phyloP scores from a whole-genome alignment of 1,139 yeast species.

The Candida sojae region DNA sequence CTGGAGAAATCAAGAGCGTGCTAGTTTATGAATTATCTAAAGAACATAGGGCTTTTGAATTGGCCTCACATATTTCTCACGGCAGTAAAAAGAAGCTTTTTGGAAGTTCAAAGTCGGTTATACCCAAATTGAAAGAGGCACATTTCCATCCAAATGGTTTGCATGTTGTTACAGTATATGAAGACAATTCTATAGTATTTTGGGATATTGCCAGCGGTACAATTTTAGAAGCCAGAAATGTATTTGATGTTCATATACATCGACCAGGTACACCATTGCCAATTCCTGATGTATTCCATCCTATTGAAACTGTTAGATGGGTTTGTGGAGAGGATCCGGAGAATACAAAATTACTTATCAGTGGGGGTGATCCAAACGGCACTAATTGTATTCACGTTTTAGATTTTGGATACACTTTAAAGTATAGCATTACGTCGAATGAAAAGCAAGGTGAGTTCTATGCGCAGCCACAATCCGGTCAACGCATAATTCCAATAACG shows the following conservation, averaged over 20 bases:
- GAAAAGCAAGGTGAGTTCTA: slow-evolving; percentile 81
- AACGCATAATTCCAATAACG: slow-evolving; percentile 31
- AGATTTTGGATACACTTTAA: slow-evolving; percentile 81
- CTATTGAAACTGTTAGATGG: slow-evolving; percentile 60
- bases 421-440: slow-evolving; percentile 77
- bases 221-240: slow-evolving; percentile 70
- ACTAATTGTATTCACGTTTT: slow-evolving; percentile 63
- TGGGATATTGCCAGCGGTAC: slow-evolving; percentile 89
- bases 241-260: slow-evolving; percentile 67
- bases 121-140: slow-evolving; percentile 60
- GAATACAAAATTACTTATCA: slow-evolving; percentile 67
- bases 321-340: slow-evolving; percentile 80
- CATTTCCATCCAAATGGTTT: slow-evolving; percentile 93
- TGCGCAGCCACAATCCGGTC: slow-evolving; percentile 56
- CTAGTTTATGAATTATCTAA: slow-evolving; percentile 56
- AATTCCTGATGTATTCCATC: slow-evolving; percentile 23
- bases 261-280: slow-evolving; percentile 39
- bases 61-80: slow-evolving; percentile 33
- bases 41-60: slow-evolving; percentile 35
- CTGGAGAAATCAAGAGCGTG: slow-evolving; percentile 55
- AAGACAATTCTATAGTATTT: slow-evolving; percentile 81
- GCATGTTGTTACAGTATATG: slow-evolving; percentile 76
- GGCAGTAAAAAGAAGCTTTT: slow-evolving; percentile 47
- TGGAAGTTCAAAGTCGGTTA: slow-evolving; percentile 40
- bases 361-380: slow-evolving; percentile 58